A percentile compares a stretch with the other conserved stretches of the same genome.
phyloP scores from a whole-genome alignment of 257 asterid genomes.

The Rubia yunnanensis region DNA sequence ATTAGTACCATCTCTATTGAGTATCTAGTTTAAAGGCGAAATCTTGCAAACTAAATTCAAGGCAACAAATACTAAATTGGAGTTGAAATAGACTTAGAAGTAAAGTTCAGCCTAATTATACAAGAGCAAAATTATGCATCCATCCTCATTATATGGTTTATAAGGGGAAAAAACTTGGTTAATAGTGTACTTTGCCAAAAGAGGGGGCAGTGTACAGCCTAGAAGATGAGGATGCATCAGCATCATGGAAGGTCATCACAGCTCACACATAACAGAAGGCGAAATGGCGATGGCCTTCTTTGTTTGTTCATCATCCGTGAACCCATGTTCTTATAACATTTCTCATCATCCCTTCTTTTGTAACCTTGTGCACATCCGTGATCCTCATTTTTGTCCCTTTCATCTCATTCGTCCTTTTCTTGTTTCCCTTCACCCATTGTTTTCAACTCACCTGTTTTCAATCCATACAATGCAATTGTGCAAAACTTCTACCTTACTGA shows the following conservation, averaged over 20 bases:
- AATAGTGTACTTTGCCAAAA: not conserved
- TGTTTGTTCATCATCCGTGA: conserved; percentile 12
- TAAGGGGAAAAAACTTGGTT: not conserved
- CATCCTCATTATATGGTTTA: too few species aligned
- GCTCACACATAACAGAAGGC: not conserved
- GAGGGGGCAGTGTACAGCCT: not conserved
- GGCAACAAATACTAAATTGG: too few species aligned
- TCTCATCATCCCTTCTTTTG: conserved; percentile 13
- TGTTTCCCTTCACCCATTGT: not conserved
- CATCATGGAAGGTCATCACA: conserved; percentile 5
- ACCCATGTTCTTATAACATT: conserved; percentile 11
- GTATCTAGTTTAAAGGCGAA: too few species aligned
- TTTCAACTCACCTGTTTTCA: not conserved
- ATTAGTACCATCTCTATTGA: too few species aligned
- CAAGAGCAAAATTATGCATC: too few species aligned
- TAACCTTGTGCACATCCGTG: conserved; percentile 20
- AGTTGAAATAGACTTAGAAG: too few species aligned
- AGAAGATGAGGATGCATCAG: conserved; percentile 7
- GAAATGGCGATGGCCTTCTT: not conserved
- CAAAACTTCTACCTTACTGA: too few species aligned
- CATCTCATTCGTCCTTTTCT: conserved; percentile 15
- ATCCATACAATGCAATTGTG: not conserved
- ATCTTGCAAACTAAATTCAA: too few species aligned
- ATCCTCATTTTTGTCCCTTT: conserved; percentile 14
- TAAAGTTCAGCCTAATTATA: too few species aligned